Conservation (phyloP, 208 protist genomes). For the Wallacemonas collosoma region DNA sequence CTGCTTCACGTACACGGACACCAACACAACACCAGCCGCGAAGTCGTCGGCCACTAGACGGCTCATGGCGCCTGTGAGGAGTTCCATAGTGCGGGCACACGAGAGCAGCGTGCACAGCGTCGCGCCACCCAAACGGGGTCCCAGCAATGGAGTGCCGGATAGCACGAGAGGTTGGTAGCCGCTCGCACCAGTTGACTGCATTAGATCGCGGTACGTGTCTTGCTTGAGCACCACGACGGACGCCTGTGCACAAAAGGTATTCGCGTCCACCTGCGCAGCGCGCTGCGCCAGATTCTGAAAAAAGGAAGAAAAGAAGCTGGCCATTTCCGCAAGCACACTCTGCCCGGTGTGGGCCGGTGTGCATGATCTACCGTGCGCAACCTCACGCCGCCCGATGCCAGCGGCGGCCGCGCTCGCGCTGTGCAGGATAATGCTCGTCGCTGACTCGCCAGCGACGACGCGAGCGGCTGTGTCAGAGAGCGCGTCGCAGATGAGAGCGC, state of each 20-base stretch:
- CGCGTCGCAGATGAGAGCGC: neutral
- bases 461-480: neutral
- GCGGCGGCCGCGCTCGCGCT: neutral
- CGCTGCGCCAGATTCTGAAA: conserved; percentile 10
- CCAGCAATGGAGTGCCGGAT: conserved; percentile 40
- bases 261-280: neutral
- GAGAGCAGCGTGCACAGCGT: conserved; percentile 19
- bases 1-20: conserved; percentile 30
- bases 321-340: conserved; percentile 12
- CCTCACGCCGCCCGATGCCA: neutral
- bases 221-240: conserved; percentile 47
- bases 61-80: conserved; percentile 16
- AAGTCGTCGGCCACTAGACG: conserved; percentile 27
- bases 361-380: no score
- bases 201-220: conserved; percentile 45
- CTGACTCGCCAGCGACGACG: conserved; percentile 4
- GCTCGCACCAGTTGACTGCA: conserved; percentile 12
- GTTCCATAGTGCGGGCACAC: conserved; percentile 13
- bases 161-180: conserved; percentile 19
- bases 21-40: conserved; percentile 26
- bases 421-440: neutral
- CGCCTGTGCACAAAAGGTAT: conserved; percentile 23
- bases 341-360: neutral
- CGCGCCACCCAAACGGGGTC: conserved; percentile 20
- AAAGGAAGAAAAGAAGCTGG: conserved; percentile 27